Evolutionary conservation across 1,284 basidiomycete genomes (phyloP), one percentile per base, ranked within the genome.

Genomic region (Cryptococcus maquisensis): DNA sequence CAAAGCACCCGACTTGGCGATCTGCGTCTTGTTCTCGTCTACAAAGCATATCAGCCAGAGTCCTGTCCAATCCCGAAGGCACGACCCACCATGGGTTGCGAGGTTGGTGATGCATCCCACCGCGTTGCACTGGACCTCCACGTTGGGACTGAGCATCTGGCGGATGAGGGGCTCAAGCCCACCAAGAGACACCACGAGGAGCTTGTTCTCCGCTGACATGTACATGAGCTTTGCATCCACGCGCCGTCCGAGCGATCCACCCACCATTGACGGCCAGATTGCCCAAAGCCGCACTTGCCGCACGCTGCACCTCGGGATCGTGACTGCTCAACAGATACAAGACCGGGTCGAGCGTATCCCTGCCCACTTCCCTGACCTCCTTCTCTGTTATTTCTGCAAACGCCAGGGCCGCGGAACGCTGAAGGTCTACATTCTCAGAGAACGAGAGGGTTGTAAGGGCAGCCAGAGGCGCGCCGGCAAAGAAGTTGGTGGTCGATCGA

Each of bases 351-450:
- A 99, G 83, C 6, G 96, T 99, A 76, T 98, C 96, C 60, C 96
- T 83, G 15, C 90, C 92, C 18, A 99, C 96, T 56, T 93, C 91
- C 49, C 94, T 84, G 50, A 98, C 95, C 78, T 99, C 96, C 80
- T 98, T 98, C 81, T 99, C 96, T 18, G 96, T 99, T 64, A 98
- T 99, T 77, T 99, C 96, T 47, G 96, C 96, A 72, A 98, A 99
- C 1, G 96, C 96, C 46, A 99, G 83, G 4, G 96, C 96, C 2
- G 96, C 96, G 63, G 92, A 96, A 48, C 96, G 86, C 80, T 99
- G 96, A 37, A 99, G 82, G 79, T 98, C 96, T 68, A 99, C 96
- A 79, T 99, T 99, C 80, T 98, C 96, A 35, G 90, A 94, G 80
- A 98, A 99, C 15, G 93, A 97, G 61, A 99, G 86, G 56, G 93